Evolutionary conservation across 257 asterid species (phyloP), one percentile per base, ranked within the genome.

Genomic region (Solanum tarijense): DNA sequence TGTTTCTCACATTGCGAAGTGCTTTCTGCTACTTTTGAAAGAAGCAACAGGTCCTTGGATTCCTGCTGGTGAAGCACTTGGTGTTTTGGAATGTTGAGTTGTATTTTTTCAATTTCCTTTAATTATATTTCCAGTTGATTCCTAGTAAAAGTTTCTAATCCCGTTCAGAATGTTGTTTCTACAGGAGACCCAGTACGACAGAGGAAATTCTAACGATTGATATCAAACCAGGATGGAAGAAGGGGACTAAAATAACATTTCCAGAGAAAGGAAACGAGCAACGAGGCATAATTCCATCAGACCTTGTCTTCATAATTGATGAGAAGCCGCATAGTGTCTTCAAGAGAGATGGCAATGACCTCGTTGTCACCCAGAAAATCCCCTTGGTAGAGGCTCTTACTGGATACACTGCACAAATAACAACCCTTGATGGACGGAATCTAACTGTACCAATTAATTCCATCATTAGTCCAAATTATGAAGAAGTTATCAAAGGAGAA

Each of bases 141-240:
- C 58, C 34, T 39, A n/a, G 34, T 82, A 82, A 29, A 82, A 48
- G 6, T 16, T 46, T 82, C 25, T 48, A 82, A 18, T 29, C 85
- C 35, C 13, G 7, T 48, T 82, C 85, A 82, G n/a, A 48, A 36
- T 32, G 71, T 68, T 88, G 74, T 52, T 72, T 32, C 87, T 62
- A 83, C 94, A 96, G 99, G 94, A 91, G 95, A 89, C 94, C 96
- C 71, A 58, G 91, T 31, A 90, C 95, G 5, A 88, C 90, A 21
- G 98, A 95, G 89, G 99, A 96, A 91, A 91, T 95, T 78, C 94
- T 95, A 66, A 91, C 96, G 1, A 95, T 96, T 10, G 97, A 93
- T 87, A 94, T 96, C 13, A 96, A 93, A 89, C 98, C 99, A 10
- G 99, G 99, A 21, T 95, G 99, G 99, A 96, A 96, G 89, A 95